Percentiles rank a stretch among this genome's conserved stretches.
Evolutionary conservation across 1,284 basidiomycete species (phyloP).

Genomic region (Trametes hirsuta): DNA sequence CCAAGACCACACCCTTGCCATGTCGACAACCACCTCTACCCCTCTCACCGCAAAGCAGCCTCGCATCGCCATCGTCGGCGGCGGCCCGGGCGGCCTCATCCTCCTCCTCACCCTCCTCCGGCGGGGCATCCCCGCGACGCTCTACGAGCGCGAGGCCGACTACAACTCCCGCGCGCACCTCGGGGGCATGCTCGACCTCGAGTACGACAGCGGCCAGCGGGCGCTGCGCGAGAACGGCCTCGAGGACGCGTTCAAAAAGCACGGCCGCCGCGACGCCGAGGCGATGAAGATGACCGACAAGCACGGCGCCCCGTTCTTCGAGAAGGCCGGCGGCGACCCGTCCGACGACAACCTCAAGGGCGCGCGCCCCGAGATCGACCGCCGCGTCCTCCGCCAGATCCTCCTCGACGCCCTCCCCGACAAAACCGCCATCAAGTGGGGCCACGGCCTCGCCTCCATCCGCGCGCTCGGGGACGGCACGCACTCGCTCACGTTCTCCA

Average conservation of each 20-base stretch:
- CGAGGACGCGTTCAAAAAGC: not conserved
- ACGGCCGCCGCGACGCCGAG: not conserved
- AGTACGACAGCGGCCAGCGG: constrained; percentile 7
- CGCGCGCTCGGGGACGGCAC: not conserved
- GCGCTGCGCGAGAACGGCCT: constrained; percentile 8
- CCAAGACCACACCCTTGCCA: too few species aligned
- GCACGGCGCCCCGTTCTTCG: not conserved
- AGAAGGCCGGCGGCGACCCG: not conserved
- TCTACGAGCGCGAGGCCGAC: constrained; percentile 3
- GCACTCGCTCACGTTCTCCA: not conserved
- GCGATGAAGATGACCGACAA: not conserved
- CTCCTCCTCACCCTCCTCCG: constrained; percentile 2
- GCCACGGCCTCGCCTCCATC: not conserved
- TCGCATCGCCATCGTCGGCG: constrained; percentile 7
- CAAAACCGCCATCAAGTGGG: not conserved
- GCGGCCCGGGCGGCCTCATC: not conserved
- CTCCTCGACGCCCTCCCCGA: not conserved
- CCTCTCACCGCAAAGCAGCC: not conserved
- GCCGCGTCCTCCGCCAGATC: not conserved
- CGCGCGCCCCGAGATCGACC: not conserved
- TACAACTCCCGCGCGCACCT: constrained; percentile 2
- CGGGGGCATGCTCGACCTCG: constrained; percentile 13
- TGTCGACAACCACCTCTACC: not conserved
- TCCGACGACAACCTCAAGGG: not conserved
- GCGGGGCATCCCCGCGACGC: not conserved